phyloP scores from a whole-genome alignment of 805 yeast genomes.

The Lipomyces spencermartinsiae region DNA sequence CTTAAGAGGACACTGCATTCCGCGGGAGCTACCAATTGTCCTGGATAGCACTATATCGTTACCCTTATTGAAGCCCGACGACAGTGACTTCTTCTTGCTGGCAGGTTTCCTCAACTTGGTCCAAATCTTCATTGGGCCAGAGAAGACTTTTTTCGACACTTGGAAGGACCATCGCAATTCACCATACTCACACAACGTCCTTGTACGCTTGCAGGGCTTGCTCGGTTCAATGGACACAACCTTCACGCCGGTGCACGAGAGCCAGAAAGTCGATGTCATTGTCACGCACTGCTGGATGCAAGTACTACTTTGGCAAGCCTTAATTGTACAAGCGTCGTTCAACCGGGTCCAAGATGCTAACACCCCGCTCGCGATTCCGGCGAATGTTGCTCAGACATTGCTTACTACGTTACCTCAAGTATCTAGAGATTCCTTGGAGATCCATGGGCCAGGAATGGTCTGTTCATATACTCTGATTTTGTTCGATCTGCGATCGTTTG shows the following conservation, averaged over 20 bases:
- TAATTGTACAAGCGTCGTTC: not conserved
- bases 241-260: slow-evolving; percentile 1
- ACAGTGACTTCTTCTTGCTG: not conserved
- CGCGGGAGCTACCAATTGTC: not conserved
- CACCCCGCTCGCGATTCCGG: not conserved
- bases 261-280: slow-evolving; percentile 5
- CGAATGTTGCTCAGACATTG: not conserved
- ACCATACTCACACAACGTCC: not conserved
- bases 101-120: not conserved
- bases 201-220: not conserved
- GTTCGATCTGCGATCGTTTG: not conserved
- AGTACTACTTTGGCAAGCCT: not conserved
- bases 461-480: not conserved
- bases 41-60: not conserved
- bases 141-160: not conserved
- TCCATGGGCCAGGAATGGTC: not conserved
- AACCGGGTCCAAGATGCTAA: not conserved
- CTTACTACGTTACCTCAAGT: not conserved
- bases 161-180: slow-evolving; percentile 3
- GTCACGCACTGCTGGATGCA: slow-evolving; percentile 10
- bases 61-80: not conserved
- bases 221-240: not conserved
- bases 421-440: not conserved
- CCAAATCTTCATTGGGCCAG: not conserved
- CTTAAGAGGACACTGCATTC: slow-evolving; percentile 3